Base-by-base conservation (phyloP, 768 basidiomycete genomes). In the Pleurotus citrinopileatus region DNA sequence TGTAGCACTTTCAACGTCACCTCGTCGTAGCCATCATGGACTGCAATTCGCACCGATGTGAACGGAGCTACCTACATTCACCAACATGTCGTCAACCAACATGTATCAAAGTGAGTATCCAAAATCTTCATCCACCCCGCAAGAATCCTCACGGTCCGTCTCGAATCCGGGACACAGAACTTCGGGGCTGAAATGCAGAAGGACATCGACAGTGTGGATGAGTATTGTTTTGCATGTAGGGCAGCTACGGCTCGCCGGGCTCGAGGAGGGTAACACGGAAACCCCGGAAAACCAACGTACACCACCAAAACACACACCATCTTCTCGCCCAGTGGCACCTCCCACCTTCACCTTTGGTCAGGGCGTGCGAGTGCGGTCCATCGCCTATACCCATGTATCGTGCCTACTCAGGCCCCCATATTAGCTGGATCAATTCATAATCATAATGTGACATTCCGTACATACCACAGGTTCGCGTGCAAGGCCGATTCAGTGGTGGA, bases 1-100 rank as follows among this genome's bases (percentile, higher is more conserved):
- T 57, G 32, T 56, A 91, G 89, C 89, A 91, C 65, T 91, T 90
- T 64, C 89, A 90, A 68, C 82, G 88, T 50, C 88, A 89, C 58
- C 67, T 83, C 34, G 78, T 91, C 55, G 73, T 83, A 46, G 88
- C 86, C 48, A 87, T 91, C 68, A 73, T 84, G 68, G 89, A 91
- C 65, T 91, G 89, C 71, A 81, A 83, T 65, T 83, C 80, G 6
- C 25, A 27, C 8, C 76, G 71, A 29, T 91, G 89, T 70, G 80
- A 84, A 65, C 76, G 77, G 59, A 89, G 86, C 61, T 75, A 77
- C 53, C 72, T 70, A 59, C 89, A 91, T 63, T 76, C 80, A 12
- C 77, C 66, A 52, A 67, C 65, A 43, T 90, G 89, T 65, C 77
- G 74, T 53, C 72, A 76, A 12, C 73, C 71, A 7, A 67, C 62